Base-by-base conservation (phyloP, 23 red algal genomes). In the Cyanidioschyzon merolae region DNA sequence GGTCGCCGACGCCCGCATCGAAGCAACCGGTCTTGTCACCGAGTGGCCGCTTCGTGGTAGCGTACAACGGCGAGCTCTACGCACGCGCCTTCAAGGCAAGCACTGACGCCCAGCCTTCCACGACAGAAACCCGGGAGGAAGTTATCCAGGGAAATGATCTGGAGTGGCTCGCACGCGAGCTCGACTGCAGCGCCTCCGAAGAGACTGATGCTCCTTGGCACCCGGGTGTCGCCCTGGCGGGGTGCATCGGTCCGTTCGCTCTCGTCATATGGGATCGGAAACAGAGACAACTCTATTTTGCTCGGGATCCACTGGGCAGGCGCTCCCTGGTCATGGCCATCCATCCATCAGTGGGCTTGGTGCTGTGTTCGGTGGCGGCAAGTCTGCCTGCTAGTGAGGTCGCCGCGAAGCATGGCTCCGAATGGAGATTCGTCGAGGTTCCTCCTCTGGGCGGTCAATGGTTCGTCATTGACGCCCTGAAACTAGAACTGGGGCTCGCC, bases 191-290 rank as follows among this genome's bases (percentile, higher is more conserved):
- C 45, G 45, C 45, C 7, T 54, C 45, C 12, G 21, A 15, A 21
- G 21, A 21, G 45, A 15, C 45, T 15, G 7, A 7, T 54, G 45
- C 7, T 7, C 12, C 12, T 15, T 54, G 45, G 45, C 45, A 54
- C 45, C 45, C 45, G 7, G 45, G 45, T 54, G 12, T 54, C 1
- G 63, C 38, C 15, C 80, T 95, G 63, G 85, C 86, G 38, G 30
- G 3, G 27, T 63, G 84, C n/a, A 58, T 67, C 25, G 90, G 90
- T 1, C 90, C 90, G 58, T 95, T 80, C 82, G 75, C 86, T 58
- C 36, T 95, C 7, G 68, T 89, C 37, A 85, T 77, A 36, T 95
- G 79, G 68, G 75, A 83, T 50, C 37, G 67, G 1, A 2, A 18
- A 0, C 35, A 40, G 21, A 57, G 57, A 30, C 77, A 59, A 1